Conservation (phyloP, 495 filamentous ascomycete species). For the Penicillium bovifimosum region DNA sequence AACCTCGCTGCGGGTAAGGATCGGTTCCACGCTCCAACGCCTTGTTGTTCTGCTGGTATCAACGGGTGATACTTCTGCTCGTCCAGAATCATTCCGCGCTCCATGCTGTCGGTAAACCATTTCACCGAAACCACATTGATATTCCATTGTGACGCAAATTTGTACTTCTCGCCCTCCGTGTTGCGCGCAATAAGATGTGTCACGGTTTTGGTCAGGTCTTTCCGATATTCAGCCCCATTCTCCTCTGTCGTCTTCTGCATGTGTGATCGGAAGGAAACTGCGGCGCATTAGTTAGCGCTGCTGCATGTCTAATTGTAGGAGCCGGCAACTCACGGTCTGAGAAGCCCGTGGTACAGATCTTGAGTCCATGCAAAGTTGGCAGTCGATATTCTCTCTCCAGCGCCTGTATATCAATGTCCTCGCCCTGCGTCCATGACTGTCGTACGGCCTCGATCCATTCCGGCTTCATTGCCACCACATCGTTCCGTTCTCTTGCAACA, state of each 20-base stretch:
- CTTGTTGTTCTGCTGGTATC: constrained; percentile 62
- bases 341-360: constrained; percentile 87
- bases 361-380: constrained; percentile 57
- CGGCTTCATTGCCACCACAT: constrained; percentile 72
- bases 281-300: constrained; percentile 8
- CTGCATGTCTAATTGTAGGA: not conserved
- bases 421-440: constrained; percentile 72
- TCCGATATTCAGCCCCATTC: constrained; percentile 76
- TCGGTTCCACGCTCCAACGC: constrained; percentile 71
- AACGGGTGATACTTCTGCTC: constrained; percentile 75
- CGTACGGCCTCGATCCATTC: constrained; percentile 83
- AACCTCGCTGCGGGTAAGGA: constrained; percentile 29
- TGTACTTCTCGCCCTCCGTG: constrained; percentile 81
- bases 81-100: constrained; percentile 89
- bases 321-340: constrained; percentile 59
- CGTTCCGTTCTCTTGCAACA: constrained; percentile 80
- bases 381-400: constrained; percentile 58
- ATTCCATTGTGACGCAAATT: constrained; percentile 72
- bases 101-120: constrained; percentile 81
- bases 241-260: constrained; percentile 58
- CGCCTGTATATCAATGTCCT: constrained; percentile 66
- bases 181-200: constrained; percentile 80
- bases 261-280: constrained; percentile 60
- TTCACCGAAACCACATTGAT: constrained; percentile 72
- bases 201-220: constrained; percentile 74